These are phyloP conservation scores for Colletotrichum lentis DNA, from an alignment of 2,329 filamentous ascomycete genomes.

Conservation along the genomic window DNA sequence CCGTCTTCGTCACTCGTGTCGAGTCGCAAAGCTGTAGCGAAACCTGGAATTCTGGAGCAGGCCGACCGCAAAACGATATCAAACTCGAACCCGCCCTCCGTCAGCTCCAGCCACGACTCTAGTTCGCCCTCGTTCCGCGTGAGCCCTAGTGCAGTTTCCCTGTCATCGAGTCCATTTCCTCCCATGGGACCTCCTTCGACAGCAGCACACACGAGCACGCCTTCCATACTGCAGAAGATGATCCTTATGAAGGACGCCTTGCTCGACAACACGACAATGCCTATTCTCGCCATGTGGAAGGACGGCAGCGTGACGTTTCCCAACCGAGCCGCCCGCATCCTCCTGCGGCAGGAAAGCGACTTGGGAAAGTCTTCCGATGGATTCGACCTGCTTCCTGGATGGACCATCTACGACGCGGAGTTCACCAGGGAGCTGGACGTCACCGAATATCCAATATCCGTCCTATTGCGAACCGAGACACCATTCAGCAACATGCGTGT, in stretches of 20 bases:
- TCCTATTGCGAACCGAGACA: conserved; percentile 68
- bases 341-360: conserved; percentile 57
- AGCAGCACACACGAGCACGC: conserved; percentile 62
- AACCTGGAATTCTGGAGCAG: conserved; percentile 53
- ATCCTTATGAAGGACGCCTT: conserved; percentile 79
- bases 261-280: conserved; percentile 76
- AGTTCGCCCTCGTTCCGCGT: conserved; percentile 55
- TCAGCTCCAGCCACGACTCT: conserved; percentile 58
- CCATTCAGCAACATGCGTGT: conserved; percentile 67
- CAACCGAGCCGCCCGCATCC: conserved; percentile 68
- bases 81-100: conserved; percentile 57
- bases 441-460: conserved; percentile 72
- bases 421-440: conserved; percentile 66
- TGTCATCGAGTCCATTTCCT: conserved; percentile 69
- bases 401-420: conserved; percentile 70
- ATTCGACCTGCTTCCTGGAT: conserved; percentile 66
- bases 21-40: conserved; percentile 51
- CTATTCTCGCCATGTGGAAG: conserved; percentile 82
- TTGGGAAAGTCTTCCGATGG: conserved; percentile 55
- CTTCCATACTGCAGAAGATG: conserved; percentile 76
- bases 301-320: conserved; percentile 78
- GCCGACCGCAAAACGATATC: conserved; percentile 56
- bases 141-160: conserved; percentile 61
- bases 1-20: conserved; percentile 45
- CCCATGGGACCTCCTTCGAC: conserved; percentile 71